These are phyloP conservation scores for Leishmania guyanensis DNA, from an alignment of 208 protist genomes.

Conservation along the genomic window DNA sequence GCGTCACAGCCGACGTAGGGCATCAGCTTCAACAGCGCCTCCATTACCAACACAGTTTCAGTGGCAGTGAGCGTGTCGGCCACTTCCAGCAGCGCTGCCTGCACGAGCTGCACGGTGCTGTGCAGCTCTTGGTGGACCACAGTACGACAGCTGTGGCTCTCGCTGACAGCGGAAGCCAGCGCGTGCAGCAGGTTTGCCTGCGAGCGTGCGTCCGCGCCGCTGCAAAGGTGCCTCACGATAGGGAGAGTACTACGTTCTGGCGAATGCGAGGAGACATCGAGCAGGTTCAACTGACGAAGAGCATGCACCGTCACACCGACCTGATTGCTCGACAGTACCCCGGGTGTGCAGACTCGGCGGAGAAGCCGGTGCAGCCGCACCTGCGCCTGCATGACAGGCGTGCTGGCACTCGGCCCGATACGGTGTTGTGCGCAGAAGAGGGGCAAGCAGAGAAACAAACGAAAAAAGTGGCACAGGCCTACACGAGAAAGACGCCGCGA, in stretches of 20 bases:
- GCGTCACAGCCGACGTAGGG: constrained; percentile 27
- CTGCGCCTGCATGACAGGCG: constrained; percentile 7
- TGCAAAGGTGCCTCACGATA: constrained; percentile 25
- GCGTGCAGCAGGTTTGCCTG: constrained; percentile 57
- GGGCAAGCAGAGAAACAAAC: background rate
- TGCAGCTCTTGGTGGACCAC: constrained; percentile 24
- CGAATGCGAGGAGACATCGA: constrained; percentile 3
- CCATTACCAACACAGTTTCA: constrained; percentile 57
- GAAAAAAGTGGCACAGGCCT: background rate
- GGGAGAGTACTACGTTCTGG: constrained; percentile 13
- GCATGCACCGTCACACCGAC: constrained; percentile 47
- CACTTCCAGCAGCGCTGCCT: constrained; percentile 32
- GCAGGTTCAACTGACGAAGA: constrained; percentile 40
- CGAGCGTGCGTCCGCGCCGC: constrained; percentile 39
- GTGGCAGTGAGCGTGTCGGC: constrained; percentile 43
- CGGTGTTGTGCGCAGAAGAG: background rate
- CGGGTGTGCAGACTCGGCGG: constrained; percentile 35
- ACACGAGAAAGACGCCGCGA: background rate
- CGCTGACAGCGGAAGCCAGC: constrained; percentile 34
- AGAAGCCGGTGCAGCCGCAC: constrained; percentile 21
- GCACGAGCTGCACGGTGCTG: constrained; percentile 31
- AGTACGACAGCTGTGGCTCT: constrained; percentile 31
- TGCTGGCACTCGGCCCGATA: background rate
- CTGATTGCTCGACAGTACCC: constrained; percentile 46
- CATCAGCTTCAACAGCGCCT: constrained; percentile 47